Evolutionary conservation across 2,329 filamentous ascomycete species (phyloP).

Genomic region (Ceratocystis lukuohia): DNA sequence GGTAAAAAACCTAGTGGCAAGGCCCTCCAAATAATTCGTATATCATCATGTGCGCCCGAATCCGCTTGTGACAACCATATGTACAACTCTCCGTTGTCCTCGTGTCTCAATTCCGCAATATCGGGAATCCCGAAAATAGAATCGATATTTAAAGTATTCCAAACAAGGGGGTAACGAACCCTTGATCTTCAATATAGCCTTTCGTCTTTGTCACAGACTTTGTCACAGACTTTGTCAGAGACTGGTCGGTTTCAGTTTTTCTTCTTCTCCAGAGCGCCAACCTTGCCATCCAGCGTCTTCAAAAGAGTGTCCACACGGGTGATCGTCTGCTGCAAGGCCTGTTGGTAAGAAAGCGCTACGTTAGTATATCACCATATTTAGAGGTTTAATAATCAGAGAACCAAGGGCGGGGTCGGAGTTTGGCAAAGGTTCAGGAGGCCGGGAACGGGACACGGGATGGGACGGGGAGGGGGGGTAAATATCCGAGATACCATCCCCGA

Average conservation of each 20-base stretch:
- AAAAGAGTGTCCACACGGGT: conserved; percentile 68
- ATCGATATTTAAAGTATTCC: too few species aligned
- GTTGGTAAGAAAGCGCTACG: conserved; percentile 20
- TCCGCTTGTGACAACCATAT: background rate
- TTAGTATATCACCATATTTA: conserved; percentile 14
- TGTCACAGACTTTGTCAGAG: background rate
- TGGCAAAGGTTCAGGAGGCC: background rate
- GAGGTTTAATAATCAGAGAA: background rate
- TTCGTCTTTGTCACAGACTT: background rate
- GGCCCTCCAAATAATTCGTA: background rate
- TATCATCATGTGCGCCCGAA: conserved; percentile 2
- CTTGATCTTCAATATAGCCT: background rate
- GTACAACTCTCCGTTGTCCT: background rate
- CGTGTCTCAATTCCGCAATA: background rate
- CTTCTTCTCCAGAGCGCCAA: conserved; percentile 48
- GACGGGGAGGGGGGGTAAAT: background rate
- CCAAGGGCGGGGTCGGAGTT: background rate
- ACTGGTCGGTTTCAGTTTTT: conserved; percentile 38
- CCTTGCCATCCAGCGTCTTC: conserved; percentile 60
- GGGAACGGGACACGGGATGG: background rate
- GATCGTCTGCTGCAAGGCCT: conserved; percentile 70
- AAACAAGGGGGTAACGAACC: background rate
- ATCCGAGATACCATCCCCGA: background rate
- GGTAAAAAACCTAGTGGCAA: background rate
- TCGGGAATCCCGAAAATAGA: too few species aligned